Evolutionary conservation across 1,284 basidiomycete species (phyloP).

Genomic region (Melanopsichium pennsylvanicum): DNA sequence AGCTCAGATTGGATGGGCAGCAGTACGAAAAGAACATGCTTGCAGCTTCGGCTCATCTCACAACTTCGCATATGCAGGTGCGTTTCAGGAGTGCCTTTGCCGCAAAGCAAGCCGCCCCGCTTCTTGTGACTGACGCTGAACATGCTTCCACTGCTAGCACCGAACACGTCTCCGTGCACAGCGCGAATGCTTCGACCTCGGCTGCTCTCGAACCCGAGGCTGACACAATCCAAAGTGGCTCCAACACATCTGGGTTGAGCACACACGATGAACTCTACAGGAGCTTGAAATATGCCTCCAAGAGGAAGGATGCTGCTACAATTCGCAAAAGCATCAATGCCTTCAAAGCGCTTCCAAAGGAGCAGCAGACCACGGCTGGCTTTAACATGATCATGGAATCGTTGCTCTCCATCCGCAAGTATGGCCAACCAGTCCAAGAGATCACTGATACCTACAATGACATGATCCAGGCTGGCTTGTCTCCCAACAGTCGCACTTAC

Average conservation of each 20-base stretch:
- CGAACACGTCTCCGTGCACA: too few relatives aligned
- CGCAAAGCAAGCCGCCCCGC: conserved; percentile 19
- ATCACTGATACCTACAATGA: conserved; percentile 79
- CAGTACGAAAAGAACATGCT: conserved; percentile 12
- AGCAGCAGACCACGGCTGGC: conserved; percentile 62
- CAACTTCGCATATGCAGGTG: conserved; percentile 41
- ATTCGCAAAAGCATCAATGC: conserved; percentile 30
- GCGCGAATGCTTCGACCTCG: conserved; percentile 16
- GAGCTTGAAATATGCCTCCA: conserved; percentile 10
- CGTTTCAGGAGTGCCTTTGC: conserved; percentile 44
- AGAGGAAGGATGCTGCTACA: conserved; percentile 12
- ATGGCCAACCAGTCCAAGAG: conserved; percentile 72
- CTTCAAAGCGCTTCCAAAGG: conserved; percentile 53
- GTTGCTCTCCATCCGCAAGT: conserved; percentile 69
- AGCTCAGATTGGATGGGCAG: conserved; percentile 29
- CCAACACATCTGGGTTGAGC: neutral
- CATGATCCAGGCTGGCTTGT: conserved; percentile 74
- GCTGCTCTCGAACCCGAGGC: neutral
- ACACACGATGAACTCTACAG: conserved; percentile 24
- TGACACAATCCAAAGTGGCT: neutral
- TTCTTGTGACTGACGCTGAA: conserved; percentile 20
- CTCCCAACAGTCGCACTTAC: conserved; percentile 77
- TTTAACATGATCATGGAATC: conserved; percentile 77
- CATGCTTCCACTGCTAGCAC: neutral
- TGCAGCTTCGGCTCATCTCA: conserved; percentile 15